Conservation (phyloP, 345 rosid species). For the Cardamine chenopodiifolia region DNA sequence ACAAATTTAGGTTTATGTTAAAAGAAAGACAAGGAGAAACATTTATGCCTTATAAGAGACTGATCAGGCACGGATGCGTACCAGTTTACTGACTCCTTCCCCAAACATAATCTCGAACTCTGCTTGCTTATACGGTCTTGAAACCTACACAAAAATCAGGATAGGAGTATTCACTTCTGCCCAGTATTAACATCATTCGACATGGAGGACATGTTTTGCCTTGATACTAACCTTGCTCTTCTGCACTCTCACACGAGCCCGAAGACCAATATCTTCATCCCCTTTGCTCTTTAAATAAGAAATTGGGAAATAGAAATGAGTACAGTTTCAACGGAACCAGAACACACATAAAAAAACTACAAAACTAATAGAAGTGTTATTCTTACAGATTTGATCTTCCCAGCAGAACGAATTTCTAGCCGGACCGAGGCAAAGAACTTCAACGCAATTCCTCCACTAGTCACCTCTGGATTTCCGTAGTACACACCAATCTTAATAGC, state of each 20-base stretch:
- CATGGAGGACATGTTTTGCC: not conserved
- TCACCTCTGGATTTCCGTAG: slow-evolving; percentile 98
- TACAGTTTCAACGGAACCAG: slow-evolving; percentile 12
- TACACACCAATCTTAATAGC: slow-evolving; percentile 82
- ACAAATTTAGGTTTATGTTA: slow-evolving; percentile 37
- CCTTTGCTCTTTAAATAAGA: slow-evolving; percentile 63
- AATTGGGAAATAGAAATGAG: not conserved
- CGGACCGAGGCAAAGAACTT: slow-evolving; percentile 96
- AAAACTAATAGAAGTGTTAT: slow-evolving; percentile 19
- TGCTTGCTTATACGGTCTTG: slow-evolving; percentile 95
- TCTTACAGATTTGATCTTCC: slow-evolving; percentile 98
- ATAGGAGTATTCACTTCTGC: not conserved
- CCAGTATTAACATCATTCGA: not conserved
- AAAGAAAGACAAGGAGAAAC: slow-evolving; percentile 1
- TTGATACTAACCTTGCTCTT: slow-evolving; percentile 80
- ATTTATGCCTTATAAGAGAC: slow-evolving; percentile 10
- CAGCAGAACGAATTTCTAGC: slow-evolving; percentile 86
- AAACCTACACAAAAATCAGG: slow-evolving; percentile 60
- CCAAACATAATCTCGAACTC: slow-evolving; percentile 95
- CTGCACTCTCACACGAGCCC: slow-evolving; percentile 93
- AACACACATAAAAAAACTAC: not conserved
- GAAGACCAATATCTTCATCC: slow-evolving; percentile 88
- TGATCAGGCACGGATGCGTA: slow-evolving; percentile 39
- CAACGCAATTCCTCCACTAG: slow-evolving; percentile 94
- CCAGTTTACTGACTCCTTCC: slow-evolving; percentile 96